These are phyloP conservation scores for Phascolomyces articulosus DNA, from an alignment of 371 early-diverging fungal species.

Conservation along the genomic window DNA sequence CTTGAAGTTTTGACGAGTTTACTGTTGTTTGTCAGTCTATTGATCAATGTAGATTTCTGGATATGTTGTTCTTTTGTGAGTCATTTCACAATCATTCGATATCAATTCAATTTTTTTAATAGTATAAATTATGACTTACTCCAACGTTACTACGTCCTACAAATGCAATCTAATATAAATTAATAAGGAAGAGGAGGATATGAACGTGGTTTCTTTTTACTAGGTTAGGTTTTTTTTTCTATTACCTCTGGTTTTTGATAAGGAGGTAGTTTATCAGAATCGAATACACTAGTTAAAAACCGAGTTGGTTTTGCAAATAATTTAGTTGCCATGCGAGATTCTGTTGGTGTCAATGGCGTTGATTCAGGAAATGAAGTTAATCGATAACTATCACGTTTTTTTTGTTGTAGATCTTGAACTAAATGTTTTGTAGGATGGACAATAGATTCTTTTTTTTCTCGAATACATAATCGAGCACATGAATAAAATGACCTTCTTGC, in stretches of 20 bases:
- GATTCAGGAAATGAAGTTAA: conserved; percentile 34
- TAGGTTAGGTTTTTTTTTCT: not conserved
- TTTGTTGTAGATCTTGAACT: not conserved
- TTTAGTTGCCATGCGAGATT: conserved; percentile 28
- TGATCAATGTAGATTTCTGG: conserved; percentile 76
- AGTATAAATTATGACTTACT: conserved; percentile 17
- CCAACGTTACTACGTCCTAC: conserved; percentile 83
- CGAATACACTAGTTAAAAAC: conserved; percentile 41
- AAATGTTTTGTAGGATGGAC: not conserved
- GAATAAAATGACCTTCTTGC: no score
- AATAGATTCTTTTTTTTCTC: not conserved
- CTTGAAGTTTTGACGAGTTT: conserved; percentile 74
- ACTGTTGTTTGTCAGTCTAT: conserved; percentile 60
- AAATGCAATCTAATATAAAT: conserved; percentile 60
- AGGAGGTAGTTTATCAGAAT: conserved; percentile 34
- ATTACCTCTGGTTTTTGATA: conserved; percentile 35
- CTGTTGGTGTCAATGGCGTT: conserved; percentile 16
- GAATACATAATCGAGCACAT: not conserved
- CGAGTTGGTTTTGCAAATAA: conserved; percentile 44
- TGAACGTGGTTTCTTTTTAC: no score
- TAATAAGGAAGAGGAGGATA: not conserved
- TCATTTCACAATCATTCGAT: not conserved
- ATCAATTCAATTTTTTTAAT: not conserved
- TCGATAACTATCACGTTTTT: conserved; percentile 7
- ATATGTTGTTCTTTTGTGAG: not conserved